Percentiles rank a stretch among this genome's conserved stretches.
Evolutionary conservation across 2,329 filamentous ascomycete genomes (phyloP).

Genomic region (Rugonectria rugulosa): DNA sequence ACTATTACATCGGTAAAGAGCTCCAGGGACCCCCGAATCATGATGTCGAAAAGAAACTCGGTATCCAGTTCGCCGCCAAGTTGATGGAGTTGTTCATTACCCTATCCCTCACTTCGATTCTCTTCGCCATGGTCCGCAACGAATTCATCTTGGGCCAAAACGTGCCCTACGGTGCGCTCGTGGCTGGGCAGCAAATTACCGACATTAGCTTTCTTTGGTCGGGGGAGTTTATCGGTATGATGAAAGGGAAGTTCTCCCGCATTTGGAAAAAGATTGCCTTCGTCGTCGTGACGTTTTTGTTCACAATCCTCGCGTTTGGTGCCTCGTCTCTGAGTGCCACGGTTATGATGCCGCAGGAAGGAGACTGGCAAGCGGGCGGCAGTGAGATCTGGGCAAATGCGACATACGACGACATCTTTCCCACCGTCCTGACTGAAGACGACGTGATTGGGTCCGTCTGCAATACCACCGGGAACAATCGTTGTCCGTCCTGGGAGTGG

Average conservation of each 20-base stretch:
- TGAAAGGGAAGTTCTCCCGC: conserved; percentile 26
- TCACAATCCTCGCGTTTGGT: conserved; percentile 26
- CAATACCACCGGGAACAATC: conserved; percentile 20
- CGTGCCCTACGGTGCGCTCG: conserved; percentile 30
- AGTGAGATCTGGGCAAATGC: conserved; percentile 29
- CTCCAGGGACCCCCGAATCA: conserved; percentile 26
- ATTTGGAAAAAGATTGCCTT: conserved; percentile 30
- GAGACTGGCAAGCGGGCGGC: conserved; percentile 28
- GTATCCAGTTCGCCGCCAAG: conserved; percentile 31
- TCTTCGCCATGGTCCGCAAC: conserved; percentile 29
- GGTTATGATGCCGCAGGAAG: conserved; percentile 34
- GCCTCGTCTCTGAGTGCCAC: conserved; percentile 32
- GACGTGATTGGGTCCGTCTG: conserved; percentile 20
- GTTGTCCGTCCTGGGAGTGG: conserved; percentile 34
- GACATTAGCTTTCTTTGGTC: conserved; percentile 34
- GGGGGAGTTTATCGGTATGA: conserved; percentile 27
- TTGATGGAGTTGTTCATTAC: conserved; percentile 34
- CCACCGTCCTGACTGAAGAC: conserved; percentile 5
- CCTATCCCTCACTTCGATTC: conserved; percentile 25
- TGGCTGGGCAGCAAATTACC: conserved; percentile 30
- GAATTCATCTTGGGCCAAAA: conserved; percentile 28
- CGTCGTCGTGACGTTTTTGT: conserved; percentile 21
- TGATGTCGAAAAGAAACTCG: conserved; percentile 30
- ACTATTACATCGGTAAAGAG: conserved; percentile 34
- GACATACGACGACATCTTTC: conserved; percentile 25